Conservation (phyloP, 2,329 filamentous ascomycete species). For the Coleophoma cylindrospora region DNA sequence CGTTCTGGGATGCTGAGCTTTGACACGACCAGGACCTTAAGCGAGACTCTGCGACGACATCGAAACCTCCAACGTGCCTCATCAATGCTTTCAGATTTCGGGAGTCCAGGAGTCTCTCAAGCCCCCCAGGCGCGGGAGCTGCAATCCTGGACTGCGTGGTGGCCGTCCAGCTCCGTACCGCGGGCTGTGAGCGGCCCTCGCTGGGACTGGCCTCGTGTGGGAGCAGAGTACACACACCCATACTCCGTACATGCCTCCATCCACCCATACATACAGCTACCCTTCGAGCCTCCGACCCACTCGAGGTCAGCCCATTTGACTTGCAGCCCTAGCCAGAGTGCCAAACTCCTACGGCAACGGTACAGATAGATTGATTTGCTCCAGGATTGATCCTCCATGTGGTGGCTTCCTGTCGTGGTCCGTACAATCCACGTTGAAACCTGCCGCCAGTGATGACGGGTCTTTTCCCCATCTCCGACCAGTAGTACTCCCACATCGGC, state of each 20-base stretch:
- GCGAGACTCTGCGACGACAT: slow-evolving; percentile 23
- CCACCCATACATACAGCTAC: too few relatives aligned
- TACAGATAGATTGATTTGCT: slow-evolving; percentile 9
- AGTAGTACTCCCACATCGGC: slow-evolving; percentile 9
- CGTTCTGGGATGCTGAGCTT: slow-evolving; percentile 8
- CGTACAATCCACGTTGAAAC: slow-evolving; percentile 10
- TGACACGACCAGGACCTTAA: slow-evolving; percentile 14
- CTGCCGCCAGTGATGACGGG: slow-evolving; percentile 7
- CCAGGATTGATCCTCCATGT: slow-evolving; percentile 7
- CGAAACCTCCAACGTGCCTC: slow-evolving; percentile 23
- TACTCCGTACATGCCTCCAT: too few relatives aligned
- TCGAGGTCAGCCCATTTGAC: slow-evolving; percentile 3
- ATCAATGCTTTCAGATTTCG: slow-evolving; percentile 19
- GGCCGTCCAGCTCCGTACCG: too few relatives aligned
- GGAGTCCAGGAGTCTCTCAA: slow-evolving; percentile 8
- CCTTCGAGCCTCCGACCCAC: neutral
- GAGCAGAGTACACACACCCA: too few relatives aligned
- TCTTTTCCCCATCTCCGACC: slow-evolving; percentile 5
- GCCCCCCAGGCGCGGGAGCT: too few relatives aligned
- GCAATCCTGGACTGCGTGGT: too few relatives aligned
- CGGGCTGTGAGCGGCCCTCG: too few relatives aligned
- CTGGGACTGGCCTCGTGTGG: too few relatives aligned
- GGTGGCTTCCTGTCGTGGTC: slow-evolving; percentile 1
- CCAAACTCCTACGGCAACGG: neutral
- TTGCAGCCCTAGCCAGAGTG: neutral